A percentile compares a stretch with the other conserved stretches of the same genome.
Evolutionary conservation across 306 rosid species (phyloP).

Genomic region (Trifolium repens): DNA sequence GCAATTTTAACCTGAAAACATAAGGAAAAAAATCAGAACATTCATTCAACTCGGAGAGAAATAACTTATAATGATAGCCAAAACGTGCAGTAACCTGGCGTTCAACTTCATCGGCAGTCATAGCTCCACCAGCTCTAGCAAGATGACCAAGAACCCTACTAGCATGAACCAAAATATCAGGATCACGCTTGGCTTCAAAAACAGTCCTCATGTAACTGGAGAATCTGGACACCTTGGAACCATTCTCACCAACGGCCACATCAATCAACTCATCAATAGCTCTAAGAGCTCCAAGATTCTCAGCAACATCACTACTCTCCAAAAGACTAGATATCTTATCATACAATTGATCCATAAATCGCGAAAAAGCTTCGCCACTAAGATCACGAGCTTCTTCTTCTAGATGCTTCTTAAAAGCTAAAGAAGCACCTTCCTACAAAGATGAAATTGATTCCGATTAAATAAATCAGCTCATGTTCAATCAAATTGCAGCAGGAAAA

Average conservation of each 20-base stretch:
- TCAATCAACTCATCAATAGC: conserved; percentile 96
- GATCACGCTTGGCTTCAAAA: conserved; percentile 87
- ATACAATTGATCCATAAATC: conserved; percentile 93
- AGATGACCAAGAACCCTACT: conserved; percentile 96
- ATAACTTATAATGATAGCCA: neutral
- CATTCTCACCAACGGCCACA: conserved; percentile 94
- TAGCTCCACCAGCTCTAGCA: conserved; percentile 97
- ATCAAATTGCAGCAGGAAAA: neutral
- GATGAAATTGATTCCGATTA: neutral
- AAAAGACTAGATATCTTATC: conserved; percentile 78
- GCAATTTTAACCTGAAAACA: conserved; percentile 78
- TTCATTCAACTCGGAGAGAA: conserved; percentile 7
- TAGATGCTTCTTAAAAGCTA: conserved; percentile 79
- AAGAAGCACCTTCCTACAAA: conserved; percentile 78
- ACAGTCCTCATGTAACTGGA: conserved; percentile 83
- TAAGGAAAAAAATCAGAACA: conserved; percentile 31
- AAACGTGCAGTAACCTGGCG: conserved; percentile 66
- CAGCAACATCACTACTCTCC: conserved; percentile 81
- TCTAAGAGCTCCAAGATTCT: conserved; percentile 90
- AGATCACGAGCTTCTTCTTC: conserved; percentile 98
- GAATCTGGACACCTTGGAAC: conserved; percentile 87
- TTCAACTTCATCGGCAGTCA: conserved; percentile 98
- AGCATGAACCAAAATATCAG: conserved; percentile 86
- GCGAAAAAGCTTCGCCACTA: conserved; percentile 87
- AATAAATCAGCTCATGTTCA: neutral